Base-by-base conservation (phyloP, 2,329 filamentous ascomycete genomes). In the Passalora sequoiae region DNA sequence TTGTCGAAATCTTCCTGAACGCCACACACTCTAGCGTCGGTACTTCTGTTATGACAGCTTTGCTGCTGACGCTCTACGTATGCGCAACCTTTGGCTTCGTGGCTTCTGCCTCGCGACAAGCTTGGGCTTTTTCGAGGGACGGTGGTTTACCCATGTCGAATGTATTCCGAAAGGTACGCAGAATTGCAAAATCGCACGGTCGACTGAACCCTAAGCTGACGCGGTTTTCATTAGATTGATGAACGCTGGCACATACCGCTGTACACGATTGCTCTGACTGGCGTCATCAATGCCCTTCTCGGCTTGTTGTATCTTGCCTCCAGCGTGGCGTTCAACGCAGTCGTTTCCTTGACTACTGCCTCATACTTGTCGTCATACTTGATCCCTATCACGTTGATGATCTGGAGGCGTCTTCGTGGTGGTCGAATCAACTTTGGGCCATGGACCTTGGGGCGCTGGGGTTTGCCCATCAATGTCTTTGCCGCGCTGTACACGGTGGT, bases 361-460 rank as follows among this genome's bases (percentile, higher is more conserved):
- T 61, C 62, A 4, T 53, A 67, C 4, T 63, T 70, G 59, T 63
- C 62, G 7, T 67, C 66, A 9, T 72, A 70, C 57, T 57, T 64
- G 32, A 57, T 70, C 42, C 61, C 57, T 15, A 69, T 70, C 43
- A 62, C 63, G 41, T 64, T 63, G 43, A 61, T 71, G 6, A 57
- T 69, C 15, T 66, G 63, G 47, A 59, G 64, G 25, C 63, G 67
- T 30, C 59, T 71, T 4, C 65, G 66, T 9, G 43, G 50, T 33
- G 63, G 63, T 37, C 56, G 60, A 20, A n/a, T n/a, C n/a, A n/a
- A n/a, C n/a, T n/a, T n/a, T n/a, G n/a, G n/a, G n/a, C n/a, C n/a
- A n/a, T 70, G 64, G 64, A 64, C 59, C 12, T 60, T 70, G 5
- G 67, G 68, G 15, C 45, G 38, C 12, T 68, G 54, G 54, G 66